These are phyloP conservation scores for Escallonia herrerae DNA, from an alignment of 129 eudicot genomes.

Conservation along the genomic window DNA sequence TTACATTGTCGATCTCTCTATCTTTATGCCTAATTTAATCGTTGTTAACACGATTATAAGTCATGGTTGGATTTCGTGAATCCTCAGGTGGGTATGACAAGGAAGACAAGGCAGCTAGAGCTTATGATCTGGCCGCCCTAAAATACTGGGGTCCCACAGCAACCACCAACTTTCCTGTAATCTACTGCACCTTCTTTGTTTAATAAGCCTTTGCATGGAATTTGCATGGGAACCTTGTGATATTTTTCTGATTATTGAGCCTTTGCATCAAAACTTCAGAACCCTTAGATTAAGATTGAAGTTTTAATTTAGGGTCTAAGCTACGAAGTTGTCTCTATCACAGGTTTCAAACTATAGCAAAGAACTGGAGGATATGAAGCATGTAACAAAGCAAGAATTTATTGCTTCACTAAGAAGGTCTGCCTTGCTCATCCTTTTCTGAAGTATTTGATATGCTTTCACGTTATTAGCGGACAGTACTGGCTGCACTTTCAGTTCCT, in stretches of 20 bases:
- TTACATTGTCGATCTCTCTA: not conserved
- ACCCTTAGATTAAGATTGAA: not conserved
- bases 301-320: not conserved
- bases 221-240: no score
- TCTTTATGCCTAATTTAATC: not conserved
- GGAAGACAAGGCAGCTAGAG: conserved; percentile 92
- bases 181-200: not conserved
- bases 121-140: conserved; percentile 90
- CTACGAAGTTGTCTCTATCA: not conserved
- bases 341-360: conserved; percentile 62
- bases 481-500: not conserved
- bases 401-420: conserved; percentile 92
- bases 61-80: not conserved
- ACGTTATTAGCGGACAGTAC: not conserved
- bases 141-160: conserved; percentile 96
- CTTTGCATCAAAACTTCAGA: conserved; percentile 1
- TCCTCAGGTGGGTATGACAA: conserved; percentile 85
- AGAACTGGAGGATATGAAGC: conserved; percentile 87
- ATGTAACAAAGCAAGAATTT: conserved; percentile 77
- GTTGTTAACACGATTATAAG: not conserved
- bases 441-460: not conserved
- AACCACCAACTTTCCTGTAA: conserved; percentile 94
- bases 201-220: no score
- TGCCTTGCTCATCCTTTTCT: not conserved
- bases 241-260: not conserved